Conservation (phyloP, 78 protist species). For the Trichosphaerium sp. region DNA sequence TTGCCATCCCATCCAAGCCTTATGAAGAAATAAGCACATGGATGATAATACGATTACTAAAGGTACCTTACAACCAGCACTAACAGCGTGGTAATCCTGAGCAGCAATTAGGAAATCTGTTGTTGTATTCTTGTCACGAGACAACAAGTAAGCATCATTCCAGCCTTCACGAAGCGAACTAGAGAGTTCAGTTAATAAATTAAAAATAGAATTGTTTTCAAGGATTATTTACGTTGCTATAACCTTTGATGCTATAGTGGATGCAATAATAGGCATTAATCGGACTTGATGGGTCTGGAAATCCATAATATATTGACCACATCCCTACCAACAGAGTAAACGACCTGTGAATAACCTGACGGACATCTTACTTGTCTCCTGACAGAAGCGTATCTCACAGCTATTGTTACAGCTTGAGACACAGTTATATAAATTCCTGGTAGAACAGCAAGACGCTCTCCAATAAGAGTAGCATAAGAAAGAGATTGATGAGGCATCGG, state of each 20-base stretch:
- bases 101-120: not conserved
- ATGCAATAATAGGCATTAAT: slow-evolving; percentile 20
- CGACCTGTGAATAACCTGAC: not conserved
- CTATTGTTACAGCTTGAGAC: slow-evolving; percentile 25
- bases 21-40: not conserved
- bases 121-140: not conserved
- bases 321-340: not conserved
- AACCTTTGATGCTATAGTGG: not conserved
- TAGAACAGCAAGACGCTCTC: not conserved
- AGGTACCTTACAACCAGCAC: slow-evolving; percentile 34
- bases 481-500: not conserved
- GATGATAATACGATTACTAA: not conserved
- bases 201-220: not conserved
- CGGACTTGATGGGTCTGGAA: slow-evolving; percentile 20
- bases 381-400: slow-evolving; percentile 15
- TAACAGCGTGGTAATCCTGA: slow-evolving; percentile 28
- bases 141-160: not conserved
- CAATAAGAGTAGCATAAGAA: slow-evolving; percentile 1
- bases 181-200: too few relatives aligned
- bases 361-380: not conserved
- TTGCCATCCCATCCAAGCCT: not conserved
- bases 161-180: not conserved
- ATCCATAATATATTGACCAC: slow-evolving; percentile 15
- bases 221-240: not conserved
- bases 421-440: not conserved